Evolutionary conservation across 164 flowering plant genomes (phyloP).

Genomic region (Vitis cinerea): DNA sequence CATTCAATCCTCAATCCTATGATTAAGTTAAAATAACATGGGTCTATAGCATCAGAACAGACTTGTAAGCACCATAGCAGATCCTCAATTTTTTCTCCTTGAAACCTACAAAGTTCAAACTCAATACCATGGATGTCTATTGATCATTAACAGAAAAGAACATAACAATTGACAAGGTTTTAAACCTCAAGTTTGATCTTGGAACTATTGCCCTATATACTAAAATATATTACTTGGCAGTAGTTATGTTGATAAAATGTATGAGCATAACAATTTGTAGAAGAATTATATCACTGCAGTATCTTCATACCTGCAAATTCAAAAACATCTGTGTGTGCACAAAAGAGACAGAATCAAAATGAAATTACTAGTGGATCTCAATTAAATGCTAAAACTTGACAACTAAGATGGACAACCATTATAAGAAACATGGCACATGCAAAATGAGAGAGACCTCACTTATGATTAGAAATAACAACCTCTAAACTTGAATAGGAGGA

Average conservation of each 20-base stretch:
- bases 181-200: background rate
- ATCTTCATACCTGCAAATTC: no score
- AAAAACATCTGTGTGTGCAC: no score
- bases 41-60: background rate
- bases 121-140: background rate
- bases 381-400: background rate
- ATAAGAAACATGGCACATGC: background rate
- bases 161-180: background rate
- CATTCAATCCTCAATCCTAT: no score
- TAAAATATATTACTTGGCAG: no score
- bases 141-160: background rate
- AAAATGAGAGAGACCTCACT: background rate
- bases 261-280: no score
- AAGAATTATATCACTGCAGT: no score
- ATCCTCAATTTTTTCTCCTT: background rate
- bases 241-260: no score
- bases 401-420: background rate
- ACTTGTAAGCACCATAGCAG: background rate
- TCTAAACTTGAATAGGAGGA: background rate
- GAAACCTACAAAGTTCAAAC: background rate
- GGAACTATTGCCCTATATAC: background rate
- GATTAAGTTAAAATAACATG: no score
- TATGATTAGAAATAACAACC: background rate
- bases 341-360: background rate
- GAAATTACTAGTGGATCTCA: background rate